Evolutionary conservation across 2,329 filamentous ascomycete genomes (phyloP).

Genomic region (Diplodia mutila): DNA sequence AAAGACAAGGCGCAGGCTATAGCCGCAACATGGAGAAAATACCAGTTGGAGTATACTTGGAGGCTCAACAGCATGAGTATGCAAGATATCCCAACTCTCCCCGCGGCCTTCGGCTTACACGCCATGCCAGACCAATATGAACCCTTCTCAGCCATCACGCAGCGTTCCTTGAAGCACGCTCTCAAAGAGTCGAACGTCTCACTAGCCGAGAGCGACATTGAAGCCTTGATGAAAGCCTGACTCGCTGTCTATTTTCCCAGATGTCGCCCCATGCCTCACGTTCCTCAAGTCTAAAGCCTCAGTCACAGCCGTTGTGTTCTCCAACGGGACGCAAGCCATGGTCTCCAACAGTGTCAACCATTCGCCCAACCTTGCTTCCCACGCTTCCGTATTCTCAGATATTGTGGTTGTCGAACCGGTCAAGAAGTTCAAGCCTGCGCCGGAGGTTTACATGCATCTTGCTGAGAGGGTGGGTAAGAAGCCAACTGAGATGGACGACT

Average conservation of each 20-base stretch:
- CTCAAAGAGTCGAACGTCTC: constrained; percentile 59
- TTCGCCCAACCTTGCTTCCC: constrained; percentile 59
- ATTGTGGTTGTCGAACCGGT: constrained; percentile 66
- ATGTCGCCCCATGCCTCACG: constrained; percentile 60
- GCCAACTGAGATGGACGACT: constrained; percentile 46
- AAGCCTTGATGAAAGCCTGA: constrained; percentile 65
- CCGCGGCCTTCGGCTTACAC: background rate
- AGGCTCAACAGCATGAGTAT: constrained; percentile 74
- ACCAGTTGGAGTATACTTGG: constrained; percentile 80
- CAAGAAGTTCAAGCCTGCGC: constrained; percentile 67
- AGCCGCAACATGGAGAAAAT: constrained; percentile 66
- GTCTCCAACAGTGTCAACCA: constrained; percentile 62
- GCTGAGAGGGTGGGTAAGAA: constrained; percentile 55
- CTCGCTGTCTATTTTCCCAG: constrained; percentile 65
- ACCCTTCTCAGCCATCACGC: constrained; percentile 66
- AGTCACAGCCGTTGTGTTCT: constrained; percentile 66
- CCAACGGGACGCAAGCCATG: constrained; percentile 70
- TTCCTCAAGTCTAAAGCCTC: constrained; percentile 47
- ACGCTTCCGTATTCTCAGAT: constrained; percentile 32
- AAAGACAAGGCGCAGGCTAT: constrained; percentile 61
- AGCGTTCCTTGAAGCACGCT: constrained; percentile 65
- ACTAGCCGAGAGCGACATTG: constrained; percentile 50
- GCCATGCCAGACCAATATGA: constrained; percentile 59
- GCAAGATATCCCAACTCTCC: constrained; percentile 28
- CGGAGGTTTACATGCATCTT: constrained; percentile 64